A percentile compares a stretch with the other conserved stretches of the same genome.
phyloP scores from a whole-genome alignment of 2,329 filamentous ascomycete genomes.

The Microcyclosporella mali region DNA sequence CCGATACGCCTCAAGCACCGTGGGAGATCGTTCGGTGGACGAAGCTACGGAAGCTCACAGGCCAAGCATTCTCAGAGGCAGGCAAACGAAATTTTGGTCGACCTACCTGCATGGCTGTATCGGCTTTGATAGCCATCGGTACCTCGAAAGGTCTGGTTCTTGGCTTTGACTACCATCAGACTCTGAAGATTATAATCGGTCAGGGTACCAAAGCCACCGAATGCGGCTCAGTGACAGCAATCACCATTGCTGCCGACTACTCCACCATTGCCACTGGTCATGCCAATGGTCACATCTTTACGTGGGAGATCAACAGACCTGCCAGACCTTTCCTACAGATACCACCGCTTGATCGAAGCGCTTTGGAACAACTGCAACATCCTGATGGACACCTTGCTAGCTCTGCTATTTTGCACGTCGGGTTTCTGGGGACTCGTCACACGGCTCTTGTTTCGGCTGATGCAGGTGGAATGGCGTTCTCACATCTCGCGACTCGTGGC shows the following conservation, averaged over 20 bases:
- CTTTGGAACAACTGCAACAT: conserved; percentile 58
- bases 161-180: conserved; percentile 96
- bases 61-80: conserved; percentile 84
- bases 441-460: conserved; percentile 94
- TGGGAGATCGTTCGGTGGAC: conserved; percentile 99
- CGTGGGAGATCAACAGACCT: conserved; percentile 84
- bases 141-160: conserved; percentile 92
- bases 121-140: conserved; percentile 80
- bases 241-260: conserved; percentile 90
- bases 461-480: conserved; percentile 94
- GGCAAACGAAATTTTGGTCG: conserved; percentile 88
- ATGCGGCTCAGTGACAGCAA: conserved; percentile 76
- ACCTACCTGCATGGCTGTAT: conserved; percentile 83
- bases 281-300: conserved; percentile 85
- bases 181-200: conserved; percentile 86
- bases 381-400: conserved; percentile 76
- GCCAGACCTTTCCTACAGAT: conserved; percentile 85
- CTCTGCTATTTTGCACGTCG: conserved; percentile 78
- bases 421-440: conserved; percentile 86
- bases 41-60: conserved; percentile 79
- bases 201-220: conserved; percentile 91
- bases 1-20: conserved; percentile 60
- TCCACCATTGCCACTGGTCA: conserved; percentile 87
- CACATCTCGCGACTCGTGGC: conserved; percentile 86
- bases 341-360: conserved; percentile 60